Evolutionary conservation across 2,329 filamentous ascomycete species (phyloP).

Genomic region (Fusarium tricinctum): DNA sequence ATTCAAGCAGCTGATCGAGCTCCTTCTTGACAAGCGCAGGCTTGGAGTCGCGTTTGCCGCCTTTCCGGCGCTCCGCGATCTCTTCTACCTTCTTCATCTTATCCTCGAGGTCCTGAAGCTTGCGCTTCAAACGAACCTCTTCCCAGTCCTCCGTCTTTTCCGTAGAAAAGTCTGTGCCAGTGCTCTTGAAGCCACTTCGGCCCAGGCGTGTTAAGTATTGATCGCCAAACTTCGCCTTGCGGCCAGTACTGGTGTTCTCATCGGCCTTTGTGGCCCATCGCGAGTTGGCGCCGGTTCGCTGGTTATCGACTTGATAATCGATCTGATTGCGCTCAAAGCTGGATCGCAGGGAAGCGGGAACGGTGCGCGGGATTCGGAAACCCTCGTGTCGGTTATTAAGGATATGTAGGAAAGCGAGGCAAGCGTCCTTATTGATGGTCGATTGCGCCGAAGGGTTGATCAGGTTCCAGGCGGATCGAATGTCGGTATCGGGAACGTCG

Average conservation of each 20-base stretch:
- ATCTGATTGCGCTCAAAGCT: slow-evolving; percentile 97
- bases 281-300: slow-evolving; percentile 72
- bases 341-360: slow-evolving; percentile 89
- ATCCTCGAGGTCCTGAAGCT: slow-evolving; percentile 88
- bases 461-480: slow-evolving; percentile 95
- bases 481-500: slow-evolving; percentile 80
- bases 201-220: slow-evolving; percentile 94
- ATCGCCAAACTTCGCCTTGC: slow-evolving; percentile 97
- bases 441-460: slow-evolving; percentile 89
- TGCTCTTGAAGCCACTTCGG: slow-evolving; percentile 82
- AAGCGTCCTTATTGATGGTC: slow-evolving; percentile 93
- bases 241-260: slow-evolving; percentile 84
- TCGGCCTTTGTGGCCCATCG: slow-evolving; percentile 85
- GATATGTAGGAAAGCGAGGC: slow-evolving; percentile 94
- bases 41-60: slow-evolving; percentile 79
- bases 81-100: slow-evolving; percentile 88
- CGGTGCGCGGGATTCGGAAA: slow-evolving; percentile 90
- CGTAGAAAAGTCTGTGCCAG: slow-evolving; percentile 90
- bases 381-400: slow-evolving; percentile 96
- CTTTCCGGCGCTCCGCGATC: slow-evolving; percentile 73
- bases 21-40: slow-evolving; percentile 95
- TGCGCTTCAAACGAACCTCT: slow-evolving; percentile 93
- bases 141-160: slow-evolving; percentile 97
- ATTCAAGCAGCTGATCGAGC: slow-evolving; percentile 92
- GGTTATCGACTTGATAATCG: slow-evolving; percentile 91